Conservation (phyloP, 106 monocot species). For the Cymbidium sinense region DNA sequence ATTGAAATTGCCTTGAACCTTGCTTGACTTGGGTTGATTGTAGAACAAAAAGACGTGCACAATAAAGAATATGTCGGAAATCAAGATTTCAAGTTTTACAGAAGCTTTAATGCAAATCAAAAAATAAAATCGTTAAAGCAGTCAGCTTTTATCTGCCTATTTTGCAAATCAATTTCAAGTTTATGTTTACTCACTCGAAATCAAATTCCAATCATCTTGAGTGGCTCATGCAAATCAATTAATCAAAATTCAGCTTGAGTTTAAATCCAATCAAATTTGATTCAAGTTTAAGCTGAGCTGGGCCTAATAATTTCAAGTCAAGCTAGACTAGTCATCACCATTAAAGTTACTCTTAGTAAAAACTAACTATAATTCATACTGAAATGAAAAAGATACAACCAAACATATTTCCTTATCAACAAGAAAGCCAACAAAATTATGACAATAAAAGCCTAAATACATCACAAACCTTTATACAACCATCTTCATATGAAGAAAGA, state of each 20-base stretch:
- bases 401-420: not conserved
- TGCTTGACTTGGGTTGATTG: not conserved
- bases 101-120: not conserved
- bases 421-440: not conserved
- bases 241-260: not conserved
- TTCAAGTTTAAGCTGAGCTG: not conserved
- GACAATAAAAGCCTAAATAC: conserved; percentile 4
- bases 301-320: not conserved
- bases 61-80: not conserved
- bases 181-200: not conserved
- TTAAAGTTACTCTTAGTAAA: not conserved
- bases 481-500: conserved; percentile 73
- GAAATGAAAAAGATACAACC: not conserved
- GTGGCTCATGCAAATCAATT: not conserved
- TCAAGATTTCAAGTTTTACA: not conserved
- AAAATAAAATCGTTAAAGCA: not conserved
- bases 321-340: not conserved
- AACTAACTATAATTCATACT: not conserved
- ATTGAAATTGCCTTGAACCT: not conserved
- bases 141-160: not conserved
- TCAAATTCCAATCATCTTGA: not conserved
- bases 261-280: not conserved
- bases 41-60: not conserved
- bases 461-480: conserved; percentile 60
- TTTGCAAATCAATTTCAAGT: conserved; percentile 3